A percentile compares a stretch with the other conserved stretches of the same genome.
Conservation (phyloP, 805 yeast genomes). For the Candida ipomoeae region DNA sequence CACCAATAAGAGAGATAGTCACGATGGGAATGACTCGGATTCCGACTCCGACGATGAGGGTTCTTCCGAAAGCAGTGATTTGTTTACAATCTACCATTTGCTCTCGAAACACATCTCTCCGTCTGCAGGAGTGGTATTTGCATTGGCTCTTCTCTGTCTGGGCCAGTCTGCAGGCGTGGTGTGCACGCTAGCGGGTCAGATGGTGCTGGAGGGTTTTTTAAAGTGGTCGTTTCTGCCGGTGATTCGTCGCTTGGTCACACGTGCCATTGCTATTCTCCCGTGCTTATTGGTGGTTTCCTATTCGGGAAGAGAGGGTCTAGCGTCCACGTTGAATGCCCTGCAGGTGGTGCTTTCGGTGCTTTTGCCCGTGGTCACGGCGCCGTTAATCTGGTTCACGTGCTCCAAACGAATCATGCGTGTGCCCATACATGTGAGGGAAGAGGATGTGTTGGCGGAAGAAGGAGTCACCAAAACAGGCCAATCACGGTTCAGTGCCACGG, state of each 20-base stretch:
- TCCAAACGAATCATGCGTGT: slow-evolving; percentile 63
- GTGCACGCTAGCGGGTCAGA: slow-evolving; percentile 90
- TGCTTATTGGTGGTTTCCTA: slow-evolving; percentile 69
- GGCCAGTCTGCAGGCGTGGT: slow-evolving; percentile 97
- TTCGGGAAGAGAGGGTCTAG: slow-evolving; percentile 79
- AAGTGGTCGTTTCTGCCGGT: slow-evolving; percentile 80
- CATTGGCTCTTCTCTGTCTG: slow-evolving; percentile 79
- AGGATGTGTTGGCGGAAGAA: slow-evolving; percentile 15
- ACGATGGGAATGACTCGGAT: slow-evolving; percentile 11
- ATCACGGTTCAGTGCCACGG: slow-evolving; percentile 27
- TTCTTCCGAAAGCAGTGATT: slow-evolving; percentile 58
- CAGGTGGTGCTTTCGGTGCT: slow-evolving; percentile 81
- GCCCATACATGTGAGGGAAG: slow-evolving; percentile 31
- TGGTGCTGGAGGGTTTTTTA: slow-evolving; percentile 87
- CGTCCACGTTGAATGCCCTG: slow-evolving; percentile 67
- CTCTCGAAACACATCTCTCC: slow-evolving; percentile 68
- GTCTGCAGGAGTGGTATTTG: slow-evolving; percentile 85
- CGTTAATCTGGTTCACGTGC: slow-evolving; percentile 77
- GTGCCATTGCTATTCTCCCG: slow-evolving; percentile 81
- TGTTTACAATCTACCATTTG: slow-evolving; percentile 73
- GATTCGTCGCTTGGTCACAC: slow-evolving; percentile 70
- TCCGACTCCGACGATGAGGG: slow-evolving; percentile 18
- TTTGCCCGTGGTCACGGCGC: slow-evolving; percentile 85
- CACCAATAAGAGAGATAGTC: slow-evolving; percentile 13
- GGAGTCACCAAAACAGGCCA: slow-evolving; percentile 6